Conservation (phyloP, 148 eudicot genomes). For the Nyssa sinensis region DNA sequence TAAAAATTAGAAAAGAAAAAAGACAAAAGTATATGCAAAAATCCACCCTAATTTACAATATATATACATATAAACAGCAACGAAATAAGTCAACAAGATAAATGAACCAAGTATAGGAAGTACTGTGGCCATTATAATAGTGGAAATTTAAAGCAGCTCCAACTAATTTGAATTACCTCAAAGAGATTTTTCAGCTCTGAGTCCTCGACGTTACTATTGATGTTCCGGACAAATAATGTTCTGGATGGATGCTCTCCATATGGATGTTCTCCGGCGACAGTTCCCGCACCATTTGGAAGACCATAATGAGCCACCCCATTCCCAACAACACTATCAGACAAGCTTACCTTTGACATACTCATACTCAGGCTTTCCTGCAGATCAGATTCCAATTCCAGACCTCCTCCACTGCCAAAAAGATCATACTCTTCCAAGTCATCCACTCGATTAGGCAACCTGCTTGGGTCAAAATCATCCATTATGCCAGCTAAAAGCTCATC, state of each 20-base stretch:
- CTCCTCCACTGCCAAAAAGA: slow-evolving; percentile 83
- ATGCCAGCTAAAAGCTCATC: slow-evolving; percentile 86
- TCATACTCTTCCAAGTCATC: slow-evolving; percentile 81
- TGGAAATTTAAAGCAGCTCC: no score
- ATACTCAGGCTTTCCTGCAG: slow-evolving; percentile 40
- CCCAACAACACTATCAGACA: slow-evolving; percentile 55
- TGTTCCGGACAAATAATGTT: slow-evolving; percentile 86
- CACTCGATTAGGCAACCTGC: slow-evolving; percentile 38
- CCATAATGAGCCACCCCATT: slow-evolving; percentile 51
- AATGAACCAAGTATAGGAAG: no score
- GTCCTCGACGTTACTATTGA: slow-evolving; percentile 89
- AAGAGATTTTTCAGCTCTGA: slow-evolving; percentile 68
- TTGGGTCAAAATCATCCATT: slow-evolving; percentile 60
- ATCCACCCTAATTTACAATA: no score
- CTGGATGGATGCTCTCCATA: slow-evolving; percentile 90
- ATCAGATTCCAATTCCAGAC: slow-evolving; percentile 86
- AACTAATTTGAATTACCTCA: slow-evolving; percentile 64
- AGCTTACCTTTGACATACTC: slow-evolving; percentile 51
- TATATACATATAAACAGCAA: no score
- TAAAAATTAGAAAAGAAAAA: no score
- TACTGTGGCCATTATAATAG: no score
- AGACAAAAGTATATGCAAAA: no score
- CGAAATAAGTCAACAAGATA: no score
- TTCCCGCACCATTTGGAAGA: slow-evolving; percentile 51
- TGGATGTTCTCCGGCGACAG: slow-evolving; percentile 82